A percentile compares a stretch with the other conserved stretches of the same genome.
Evolutionary conservation across 305 asterid species (phyloP).

Genomic region (Fraxinus latifolia): DNA sequence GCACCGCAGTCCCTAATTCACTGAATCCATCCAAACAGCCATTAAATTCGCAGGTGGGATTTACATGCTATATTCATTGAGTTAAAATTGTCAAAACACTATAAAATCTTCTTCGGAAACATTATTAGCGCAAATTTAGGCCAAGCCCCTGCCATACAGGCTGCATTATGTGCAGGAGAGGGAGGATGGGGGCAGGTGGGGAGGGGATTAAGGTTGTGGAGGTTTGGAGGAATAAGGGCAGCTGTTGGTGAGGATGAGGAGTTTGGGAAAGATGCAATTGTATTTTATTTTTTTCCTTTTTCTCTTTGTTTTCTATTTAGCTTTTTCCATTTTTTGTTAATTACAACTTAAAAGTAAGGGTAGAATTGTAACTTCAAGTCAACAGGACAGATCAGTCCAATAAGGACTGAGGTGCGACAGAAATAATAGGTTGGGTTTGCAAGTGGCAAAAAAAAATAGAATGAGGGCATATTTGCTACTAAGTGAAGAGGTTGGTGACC

Average conservation of each 20-base stretch:
- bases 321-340: background rate
- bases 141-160: slow-evolving; percentile 97
- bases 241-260: background rate
- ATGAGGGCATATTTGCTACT: background rate
- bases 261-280: background rate
- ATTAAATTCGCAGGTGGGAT: background rate
- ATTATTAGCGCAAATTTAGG: slow-evolving; percentile 91
- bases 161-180: slow-evolving; percentile 78
- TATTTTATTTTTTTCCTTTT: background rate
- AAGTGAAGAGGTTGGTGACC: background rate
- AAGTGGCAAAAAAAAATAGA: background rate
- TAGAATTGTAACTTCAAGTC: background rate
- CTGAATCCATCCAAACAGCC: background rate
- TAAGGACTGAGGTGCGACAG: slow-evolving; percentile 41
- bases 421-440: slow-evolving; percentile 68
- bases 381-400: background rate
- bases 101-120: slow-evolving; percentile 73
- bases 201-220: background rate
- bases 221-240: background rate
- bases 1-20: background rate
- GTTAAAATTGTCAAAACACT: background rate
- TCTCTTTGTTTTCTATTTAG: background rate
- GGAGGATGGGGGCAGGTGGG: background rate
- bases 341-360: background rate
- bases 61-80: background rate